phyloP scores from a whole-genome alignment of 768 basidiomycete genomes.

The Kwoniella mangroviensis region DNA sequence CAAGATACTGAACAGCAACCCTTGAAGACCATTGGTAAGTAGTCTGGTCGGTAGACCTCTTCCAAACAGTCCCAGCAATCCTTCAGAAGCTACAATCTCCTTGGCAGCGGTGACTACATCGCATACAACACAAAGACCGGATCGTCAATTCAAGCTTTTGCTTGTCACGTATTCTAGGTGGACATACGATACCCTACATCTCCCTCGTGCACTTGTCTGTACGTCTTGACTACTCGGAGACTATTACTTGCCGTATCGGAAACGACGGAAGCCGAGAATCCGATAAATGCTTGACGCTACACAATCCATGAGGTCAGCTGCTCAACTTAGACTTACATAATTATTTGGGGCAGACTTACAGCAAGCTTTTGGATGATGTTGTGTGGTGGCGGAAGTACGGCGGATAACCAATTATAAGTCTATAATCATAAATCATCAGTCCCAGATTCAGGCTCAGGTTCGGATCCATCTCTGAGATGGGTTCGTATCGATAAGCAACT shows the following conservation, averaged over 20 bases:
- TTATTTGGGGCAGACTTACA: slow-evolving; percentile 30
- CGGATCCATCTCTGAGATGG: no score
- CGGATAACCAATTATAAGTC: slow-evolving; percentile 76
- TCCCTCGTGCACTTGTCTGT: slow-evolving; percentile 84
- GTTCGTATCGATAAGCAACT: no score
- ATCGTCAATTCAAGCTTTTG: no score
- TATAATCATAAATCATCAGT: slow-evolving; percentile 8
- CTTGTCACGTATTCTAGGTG: no score
- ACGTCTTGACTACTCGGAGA: slow-evolving; percentile 91
- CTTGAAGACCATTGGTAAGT: slow-evolving; percentile 87
- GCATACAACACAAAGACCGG: no score
- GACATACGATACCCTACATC: slow-evolving; percentile 71
- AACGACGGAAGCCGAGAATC: slow-evolving; percentile 80
- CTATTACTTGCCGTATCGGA: slow-evolving; percentile 89
- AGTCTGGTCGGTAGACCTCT: slow-evolving; percentile 88
- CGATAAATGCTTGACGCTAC: slow-evolving; percentile 82
- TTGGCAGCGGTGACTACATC: slow-evolving; percentile 68
- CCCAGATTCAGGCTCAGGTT: no score
- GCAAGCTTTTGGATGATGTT: slow-evolving; percentile 66
- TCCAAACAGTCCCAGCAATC: slow-evolving; percentile 78
- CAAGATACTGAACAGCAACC: slow-evolving; percentile 84
- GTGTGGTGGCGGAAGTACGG: slow-evolving; percentile 65
- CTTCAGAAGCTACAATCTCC: slow-evolving; percentile 75
- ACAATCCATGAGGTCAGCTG: no score
- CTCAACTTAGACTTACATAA: no score